Percentiles rank a stretch among this genome's conserved stretches.
Evolutionary conservation across 2,329 filamentous ascomycete species (phyloP).

Genomic region (Paracorniculantispora psalliotae): DNA sequence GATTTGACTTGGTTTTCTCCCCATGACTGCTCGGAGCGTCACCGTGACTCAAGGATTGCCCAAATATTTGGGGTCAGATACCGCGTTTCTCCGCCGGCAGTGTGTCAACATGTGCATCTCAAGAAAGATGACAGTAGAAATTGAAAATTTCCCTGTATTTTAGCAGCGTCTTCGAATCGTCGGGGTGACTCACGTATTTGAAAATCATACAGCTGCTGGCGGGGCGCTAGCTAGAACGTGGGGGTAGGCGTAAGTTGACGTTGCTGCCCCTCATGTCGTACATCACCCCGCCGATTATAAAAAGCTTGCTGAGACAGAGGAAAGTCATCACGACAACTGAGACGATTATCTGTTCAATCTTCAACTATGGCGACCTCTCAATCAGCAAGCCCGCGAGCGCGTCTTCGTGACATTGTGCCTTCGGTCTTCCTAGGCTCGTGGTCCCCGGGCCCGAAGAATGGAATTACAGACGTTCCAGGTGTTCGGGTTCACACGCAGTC

Average conservation of each 20-base stretch:
- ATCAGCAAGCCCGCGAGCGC: conserved; percentile 10
- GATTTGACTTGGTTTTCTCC: background rate
- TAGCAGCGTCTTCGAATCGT: background rate
- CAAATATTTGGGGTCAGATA: no score
- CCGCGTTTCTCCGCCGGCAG: background rate
- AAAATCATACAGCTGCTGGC: background rate
- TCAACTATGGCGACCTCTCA: background rate
- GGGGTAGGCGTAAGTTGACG: background rate
- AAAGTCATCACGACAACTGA: background rate
- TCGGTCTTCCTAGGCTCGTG: conserved; percentile 33
- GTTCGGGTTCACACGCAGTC: conserved; percentile 37
- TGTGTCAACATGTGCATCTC: background rate
- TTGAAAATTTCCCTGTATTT: background rate
- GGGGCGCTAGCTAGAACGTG: background rate
- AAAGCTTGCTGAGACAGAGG: background rate
- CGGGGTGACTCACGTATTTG: conserved; percentile 9
- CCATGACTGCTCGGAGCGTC: background rate
- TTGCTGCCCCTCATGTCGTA: background rate
- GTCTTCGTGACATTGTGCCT: conserved; percentile 35
- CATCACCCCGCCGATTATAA: background rate
- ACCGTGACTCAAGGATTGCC: background rate
- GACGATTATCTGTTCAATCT: background rate
- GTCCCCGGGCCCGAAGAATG: conserved; percentile 36
- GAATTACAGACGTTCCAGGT: conserved; percentile 39
- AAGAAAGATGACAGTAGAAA: background rate